A percentile compares a stretch with the other conserved stretches of the same genome.
These are phyloP conservation scores for Durio zibethinus DNA, from an alignment of 345 rosid species.

Conservation along the genomic window DNA sequence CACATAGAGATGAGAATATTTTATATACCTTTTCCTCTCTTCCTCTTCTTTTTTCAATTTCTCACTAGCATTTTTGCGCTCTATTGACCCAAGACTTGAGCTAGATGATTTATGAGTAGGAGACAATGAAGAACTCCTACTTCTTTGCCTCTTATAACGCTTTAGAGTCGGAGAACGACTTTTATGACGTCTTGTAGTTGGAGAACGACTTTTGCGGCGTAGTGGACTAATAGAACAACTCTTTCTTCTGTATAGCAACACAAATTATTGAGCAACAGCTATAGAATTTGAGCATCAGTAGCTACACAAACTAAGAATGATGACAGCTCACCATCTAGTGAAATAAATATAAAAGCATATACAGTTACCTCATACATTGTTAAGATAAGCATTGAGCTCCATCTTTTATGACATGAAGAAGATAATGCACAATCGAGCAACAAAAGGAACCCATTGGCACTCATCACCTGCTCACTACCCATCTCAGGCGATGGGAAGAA, in stretches of 20 bases:
- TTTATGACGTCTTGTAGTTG: slow-evolving; percentile 53
- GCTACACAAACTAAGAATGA: slow-evolving; percentile 27
- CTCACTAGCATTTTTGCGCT: slow-evolving; percentile 60
- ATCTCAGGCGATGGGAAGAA: slow-evolving; percentile 49
- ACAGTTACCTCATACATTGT: slow-evolving; percentile 95
- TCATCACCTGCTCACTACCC: slow-evolving; percentile 82
- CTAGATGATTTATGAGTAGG: slow-evolving; percentile 57
- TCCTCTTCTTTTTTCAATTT: slow-evolving; percentile 79
- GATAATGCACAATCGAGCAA: slow-evolving; percentile 81
- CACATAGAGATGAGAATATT: not conserved
- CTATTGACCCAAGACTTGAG: slow-evolving; percentile 59
- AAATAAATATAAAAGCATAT: slow-evolving; percentile 44
- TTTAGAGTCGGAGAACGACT: slow-evolving; percentile 74
- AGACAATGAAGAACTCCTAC: slow-evolving; percentile 71
- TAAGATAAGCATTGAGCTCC: slow-evolving; percentile 78
- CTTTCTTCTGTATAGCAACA: slow-evolving; percentile 64
- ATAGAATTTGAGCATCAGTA: slow-evolving; percentile 22
- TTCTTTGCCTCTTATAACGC: slow-evolving; percentile 73
- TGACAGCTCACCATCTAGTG: slow-evolving; percentile 37
- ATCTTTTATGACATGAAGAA: slow-evolving; percentile 90
- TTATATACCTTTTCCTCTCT: slow-evolving; percentile 80
- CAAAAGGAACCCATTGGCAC: slow-evolving; percentile 69
- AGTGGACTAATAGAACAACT: slow-evolving; percentile 80
- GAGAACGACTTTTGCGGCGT: slow-evolving; percentile 63
- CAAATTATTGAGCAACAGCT: slow-evolving; percentile 42